Percentiles rank a stretch among this genome's conserved stretches.
These are phyloP conservation scores for Hyaloperonospora brassicae DNA, from an alignment of 352 stramenopile genomes.

Conservation along the genomic window DNA sequence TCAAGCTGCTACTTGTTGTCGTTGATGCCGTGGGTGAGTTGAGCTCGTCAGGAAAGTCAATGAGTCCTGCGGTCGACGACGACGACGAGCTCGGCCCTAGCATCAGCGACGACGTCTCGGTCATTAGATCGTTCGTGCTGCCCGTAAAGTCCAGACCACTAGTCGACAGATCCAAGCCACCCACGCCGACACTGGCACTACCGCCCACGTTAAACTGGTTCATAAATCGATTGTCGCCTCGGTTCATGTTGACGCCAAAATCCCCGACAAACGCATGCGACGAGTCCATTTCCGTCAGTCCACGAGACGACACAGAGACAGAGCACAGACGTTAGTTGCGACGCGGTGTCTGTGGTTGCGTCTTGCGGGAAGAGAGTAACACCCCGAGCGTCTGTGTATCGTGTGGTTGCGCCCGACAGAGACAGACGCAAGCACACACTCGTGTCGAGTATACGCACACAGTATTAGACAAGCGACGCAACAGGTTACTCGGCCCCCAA, in stretches of 20 bases:
- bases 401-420: background rate
- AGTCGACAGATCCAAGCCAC: constrained; percentile 31
- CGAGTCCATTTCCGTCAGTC: constrained; percentile 40
- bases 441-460: no score
- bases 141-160: constrained; percentile 56
- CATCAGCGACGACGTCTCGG: constrained; percentile 38
- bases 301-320: constrained; percentile 4
- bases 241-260: constrained; percentile 56
- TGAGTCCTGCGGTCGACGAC: constrained; percentile 37
- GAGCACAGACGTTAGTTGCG: constrained; percentile 2
- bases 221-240: constrained; percentile 62
- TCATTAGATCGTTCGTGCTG: constrained; percentile 58
- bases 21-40: constrained; percentile 47
- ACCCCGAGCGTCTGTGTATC: background rate
- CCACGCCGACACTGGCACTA: constrained; percentile 3
- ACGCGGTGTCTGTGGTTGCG: background rate
- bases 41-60: constrained; percentile 83
- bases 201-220: constrained; percentile 59
- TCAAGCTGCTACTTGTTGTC: constrained; percentile 3
- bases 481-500: background rate
- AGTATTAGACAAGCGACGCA: background rate
- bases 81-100: constrained; percentile 18
- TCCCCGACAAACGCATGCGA: constrained; percentile 71
- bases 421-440: no score
- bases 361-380: background rate